A percentile compares a stretch with the other conserved stretches of the same genome.
phyloP scores from a whole-genome alignment of 805 yeast species.

The Trichomonascus vanleenenianus region DNA sequence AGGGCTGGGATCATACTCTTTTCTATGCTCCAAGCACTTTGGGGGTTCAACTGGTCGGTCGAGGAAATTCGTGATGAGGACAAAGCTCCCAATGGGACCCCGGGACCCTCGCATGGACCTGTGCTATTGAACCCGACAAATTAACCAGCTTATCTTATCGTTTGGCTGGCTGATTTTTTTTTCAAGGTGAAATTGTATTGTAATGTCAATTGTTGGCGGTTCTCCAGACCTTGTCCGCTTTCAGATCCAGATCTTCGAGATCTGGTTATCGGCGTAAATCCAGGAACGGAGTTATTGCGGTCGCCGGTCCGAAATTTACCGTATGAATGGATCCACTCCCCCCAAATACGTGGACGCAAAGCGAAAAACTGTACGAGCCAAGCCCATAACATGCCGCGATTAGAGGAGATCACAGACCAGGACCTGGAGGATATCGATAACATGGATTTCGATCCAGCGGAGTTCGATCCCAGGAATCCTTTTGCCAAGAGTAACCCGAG shows the following conservation, averaged over 20 bases:
- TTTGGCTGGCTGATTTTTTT: no score
- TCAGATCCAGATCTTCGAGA: no score
- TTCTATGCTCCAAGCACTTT: not conserved
- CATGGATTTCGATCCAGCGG: constrained; percentile 89
- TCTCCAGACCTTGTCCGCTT: no score
- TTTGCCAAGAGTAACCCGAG: constrained; percentile 22
- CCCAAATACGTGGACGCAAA: no score
- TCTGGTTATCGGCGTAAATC: no score
- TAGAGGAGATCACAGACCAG: constrained; percentile 43
- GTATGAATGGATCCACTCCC: not conserved
- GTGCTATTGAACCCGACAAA: no score
- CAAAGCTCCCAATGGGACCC: no score
- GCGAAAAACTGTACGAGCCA: not conserved
- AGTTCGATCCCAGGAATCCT: constrained; percentile 58
- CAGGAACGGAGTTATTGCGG: not conserved
- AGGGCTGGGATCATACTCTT: constrained; percentile 11
- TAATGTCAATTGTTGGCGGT: no score
- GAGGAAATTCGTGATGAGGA: not conserved
- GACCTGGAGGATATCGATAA: constrained; percentile 67
- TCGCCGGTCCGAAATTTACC: not conserved
- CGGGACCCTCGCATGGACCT: no score
- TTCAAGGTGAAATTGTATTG: no score
- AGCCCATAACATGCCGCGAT: not conserved
- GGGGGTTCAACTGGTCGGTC: not conserved
- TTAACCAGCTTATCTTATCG: no score